A percentile compares a stretch with the other conserved stretches of the same genome.
These are phyloP conservation scores for Kluyveromyces siamensis DNA, from an alignment of 805 yeast species.

Conservation along the genomic window DNA sequence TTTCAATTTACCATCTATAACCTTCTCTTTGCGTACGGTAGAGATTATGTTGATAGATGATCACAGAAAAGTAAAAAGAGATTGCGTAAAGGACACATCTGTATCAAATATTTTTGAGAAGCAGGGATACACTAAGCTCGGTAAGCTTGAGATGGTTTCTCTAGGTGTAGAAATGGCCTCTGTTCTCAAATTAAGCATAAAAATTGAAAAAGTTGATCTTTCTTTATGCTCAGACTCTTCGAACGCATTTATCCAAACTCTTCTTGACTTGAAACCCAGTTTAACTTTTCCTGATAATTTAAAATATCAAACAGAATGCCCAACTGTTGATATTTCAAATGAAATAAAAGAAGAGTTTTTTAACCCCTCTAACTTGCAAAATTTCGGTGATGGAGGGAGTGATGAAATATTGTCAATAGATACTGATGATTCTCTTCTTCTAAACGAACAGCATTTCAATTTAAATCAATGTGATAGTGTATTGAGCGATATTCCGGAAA, in stretches of 20 bases:
- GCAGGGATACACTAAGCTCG: conserved; percentile 21
- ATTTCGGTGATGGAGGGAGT: conserved; percentile 10
- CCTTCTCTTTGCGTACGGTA: conserved; percentile 33
- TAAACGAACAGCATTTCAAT: conserved; percentile 13
- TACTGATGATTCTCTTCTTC: conserved; percentile 8
- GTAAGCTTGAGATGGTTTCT: conserved; percentile 11
- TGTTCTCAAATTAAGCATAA: conserved; percentile 26
- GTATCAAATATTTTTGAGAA: conserved; percentile 13
- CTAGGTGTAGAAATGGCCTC: neutral
- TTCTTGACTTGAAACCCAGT: conserved; percentile 67
- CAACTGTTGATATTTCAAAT: conserved; percentile 32
- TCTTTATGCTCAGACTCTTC: conserved; percentile 80
- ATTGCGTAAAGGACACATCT: conserved; percentile 4
- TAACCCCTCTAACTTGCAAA: conserved; percentile 6
- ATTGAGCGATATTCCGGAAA: neutral
- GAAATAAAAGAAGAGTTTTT: conserved; percentile 29
- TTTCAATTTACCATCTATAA: conserved; percentile 33
- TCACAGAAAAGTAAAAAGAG: conserved; percentile 22
- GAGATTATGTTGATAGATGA: conserved; percentile 61
- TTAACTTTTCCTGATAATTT: conserved; percentile 49
- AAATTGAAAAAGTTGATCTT: conserved; percentile 42
- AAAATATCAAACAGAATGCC: conserved; percentile 37
- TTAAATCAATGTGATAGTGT: neutral
- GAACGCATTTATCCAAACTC: conserved; percentile 56
- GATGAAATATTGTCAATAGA: conserved; percentile 19